Evolutionary conservation across 2,329 filamentous ascomycete species (phyloP), one percentile per base, ranked within the genome.

Genomic region (Fusarium sp.): DNA sequence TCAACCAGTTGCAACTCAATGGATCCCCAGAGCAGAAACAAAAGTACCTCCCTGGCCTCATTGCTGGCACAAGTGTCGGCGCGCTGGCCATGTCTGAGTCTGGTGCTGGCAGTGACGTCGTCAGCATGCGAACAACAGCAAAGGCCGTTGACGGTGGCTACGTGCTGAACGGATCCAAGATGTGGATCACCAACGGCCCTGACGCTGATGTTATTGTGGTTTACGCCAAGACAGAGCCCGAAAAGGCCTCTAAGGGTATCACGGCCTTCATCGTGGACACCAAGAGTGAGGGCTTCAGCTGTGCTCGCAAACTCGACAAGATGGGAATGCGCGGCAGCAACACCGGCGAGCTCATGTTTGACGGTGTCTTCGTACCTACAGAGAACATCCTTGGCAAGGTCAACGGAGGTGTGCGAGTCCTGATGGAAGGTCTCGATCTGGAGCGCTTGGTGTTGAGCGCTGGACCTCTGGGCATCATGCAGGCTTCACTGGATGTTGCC

Each of bases 151-250:
- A 96, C 77, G 95, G 94, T 39, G 95, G 95, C 33, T 98, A 93
- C 81, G 70, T 95, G 25, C 85, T 99, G 61, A 94, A 95, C 78
- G 95, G 95, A 37, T 93, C 92, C 68, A 98, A 99, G 87, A 98
- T 98, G 95, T 99, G 95, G 95, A 99, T 99, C 80, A 99, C 95
- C 70, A 99, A 99, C 82, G 94, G 95, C 9, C 95, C 95, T 2
- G 95, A 98, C 80, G 96, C 96, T n/a, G 89, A 97, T 81, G 87
- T 92, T 45, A 91, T 98, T 61, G 90, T 99, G 60, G 94, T 99
- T n/a, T 99, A 99, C 81, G 95, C 95, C 60, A 98, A 98, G 86
- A 98, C 95, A 2, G 88, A 91, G 64, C 95, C 95, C 2, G 88
- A 91, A 18, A 91, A 89, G 68, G 94, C 86, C 4, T 94, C 92